Evolutionary conservation across 2,329 filamentous ascomycete species (phyloP).

Genomic region (Aureobasidium sp.): DNA sequence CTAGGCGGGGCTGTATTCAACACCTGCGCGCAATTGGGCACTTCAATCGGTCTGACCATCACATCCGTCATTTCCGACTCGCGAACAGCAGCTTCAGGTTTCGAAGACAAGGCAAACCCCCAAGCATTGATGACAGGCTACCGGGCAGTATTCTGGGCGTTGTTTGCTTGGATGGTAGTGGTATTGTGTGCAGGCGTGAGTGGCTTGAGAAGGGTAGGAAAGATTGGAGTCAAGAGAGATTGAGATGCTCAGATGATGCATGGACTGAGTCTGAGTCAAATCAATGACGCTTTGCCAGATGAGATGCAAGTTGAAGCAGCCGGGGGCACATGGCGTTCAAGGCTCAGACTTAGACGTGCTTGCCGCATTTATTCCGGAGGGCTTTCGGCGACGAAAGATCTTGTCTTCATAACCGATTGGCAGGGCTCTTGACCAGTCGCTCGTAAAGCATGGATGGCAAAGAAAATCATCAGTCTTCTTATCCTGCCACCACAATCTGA

Average conservation of each 20-base stretch:
- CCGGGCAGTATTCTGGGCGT: constrained; percentile 37
- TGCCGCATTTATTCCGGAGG: too few species aligned
- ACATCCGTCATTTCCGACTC: constrained; percentile 33
- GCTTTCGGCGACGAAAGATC: not conserved
- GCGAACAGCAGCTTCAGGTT: constrained; percentile 20
- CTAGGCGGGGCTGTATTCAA: constrained; percentile 42
- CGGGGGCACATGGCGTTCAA: too few species aligned
- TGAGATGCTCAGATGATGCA: not conserved
- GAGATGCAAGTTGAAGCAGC: too few species aligned
- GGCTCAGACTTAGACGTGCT: too few species aligned
- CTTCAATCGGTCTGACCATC: constrained; percentile 34
- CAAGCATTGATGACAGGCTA: constrained; percentile 36
- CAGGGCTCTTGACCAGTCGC: not conserved
- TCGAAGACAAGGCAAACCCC: constrained; percentile 27
- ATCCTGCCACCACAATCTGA: not conserved
- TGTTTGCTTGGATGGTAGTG: constrained; percentile 31
- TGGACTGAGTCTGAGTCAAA: not conserved
- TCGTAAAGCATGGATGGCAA: not conserved
- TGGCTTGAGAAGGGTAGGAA: not conserved
- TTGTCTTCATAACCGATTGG: not conserved
- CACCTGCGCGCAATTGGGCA: constrained; percentile 38
- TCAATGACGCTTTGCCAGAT: not conserved
- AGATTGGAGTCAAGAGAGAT: constrained; percentile 6
- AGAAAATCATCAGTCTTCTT: not conserved
- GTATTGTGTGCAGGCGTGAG: not conserved